Conservation (phyloP, 2,329 filamentous ascomycete species). For the Penicillium capsulatum region DNA sequence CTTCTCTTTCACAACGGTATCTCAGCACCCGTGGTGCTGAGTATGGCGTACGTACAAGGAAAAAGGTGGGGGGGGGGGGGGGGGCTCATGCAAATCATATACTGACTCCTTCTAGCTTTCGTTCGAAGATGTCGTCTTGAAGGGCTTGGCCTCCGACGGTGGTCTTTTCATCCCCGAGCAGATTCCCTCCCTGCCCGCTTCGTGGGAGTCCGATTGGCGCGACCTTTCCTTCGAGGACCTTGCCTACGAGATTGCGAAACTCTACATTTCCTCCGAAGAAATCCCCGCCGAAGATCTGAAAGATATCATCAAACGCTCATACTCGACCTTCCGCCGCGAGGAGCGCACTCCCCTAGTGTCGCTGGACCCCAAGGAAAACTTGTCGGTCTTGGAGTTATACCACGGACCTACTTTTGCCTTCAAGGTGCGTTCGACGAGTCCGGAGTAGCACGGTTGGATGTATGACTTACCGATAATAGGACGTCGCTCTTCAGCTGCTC, state of each 20-base stretch:
- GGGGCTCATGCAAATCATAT: slow-evolving; percentile 1
- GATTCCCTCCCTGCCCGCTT: slow-evolving; percentile 14
- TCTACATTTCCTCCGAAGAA: slow-evolving; percentile 80
- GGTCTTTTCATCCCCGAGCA: slow-evolving; percentile 81
- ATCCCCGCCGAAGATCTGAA: slow-evolving; percentile 77
- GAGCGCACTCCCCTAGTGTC: slow-evolving; percentile 75
- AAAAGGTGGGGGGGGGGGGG: no score
- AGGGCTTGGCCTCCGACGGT: slow-evolving; percentile 80
- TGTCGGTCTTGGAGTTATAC: slow-evolving; percentile 90
- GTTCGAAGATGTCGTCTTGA: slow-evolving; percentile 86
- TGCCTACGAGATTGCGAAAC: slow-evolving; percentile 73
- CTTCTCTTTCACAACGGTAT: slow-evolving; percentile 31
- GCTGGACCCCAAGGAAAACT: slow-evolving; percentile 65
- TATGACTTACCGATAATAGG: not conserved
- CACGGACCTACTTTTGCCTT: slow-evolving; percentile 94
- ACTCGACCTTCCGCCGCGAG: slow-evolving; percentile 78
- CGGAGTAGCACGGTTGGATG: slow-evolving; percentile 6
- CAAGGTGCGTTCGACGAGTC: slow-evolving; percentile 60
- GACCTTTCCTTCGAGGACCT: slow-evolving; percentile 41
- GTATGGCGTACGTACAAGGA: slow-evolving; percentile 25
- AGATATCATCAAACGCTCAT: slow-evolving; percentile 76
- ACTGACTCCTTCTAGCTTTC: slow-evolving; percentile 51
- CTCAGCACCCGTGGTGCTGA: slow-evolving; percentile 32
- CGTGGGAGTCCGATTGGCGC: slow-evolving; percentile 18
- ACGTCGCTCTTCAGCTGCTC: slow-evolving; percentile 80